Conservation (phyloP, 75 land plant species). For the Ceratopteris richardii region DNA sequence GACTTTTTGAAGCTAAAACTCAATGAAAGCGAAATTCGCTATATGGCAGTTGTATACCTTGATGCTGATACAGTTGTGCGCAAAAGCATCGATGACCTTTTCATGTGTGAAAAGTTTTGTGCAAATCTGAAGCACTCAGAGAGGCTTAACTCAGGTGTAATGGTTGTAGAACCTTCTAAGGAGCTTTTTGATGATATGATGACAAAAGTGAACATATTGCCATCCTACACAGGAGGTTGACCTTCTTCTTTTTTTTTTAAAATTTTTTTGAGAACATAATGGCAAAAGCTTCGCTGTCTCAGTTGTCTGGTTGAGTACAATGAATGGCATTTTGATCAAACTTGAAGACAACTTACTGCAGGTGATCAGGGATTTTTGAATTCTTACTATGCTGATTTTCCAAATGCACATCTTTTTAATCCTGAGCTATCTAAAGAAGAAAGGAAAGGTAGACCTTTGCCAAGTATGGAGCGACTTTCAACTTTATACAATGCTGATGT, state of each 20-base stretch:
- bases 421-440: constrained; percentile 52
- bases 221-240: constrained; percentile 92
- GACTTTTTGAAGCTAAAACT: too few relatives aligned
- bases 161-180: constrained; percentile 97
- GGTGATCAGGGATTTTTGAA: constrained; percentile 98
- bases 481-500: constrained; percentile 99
- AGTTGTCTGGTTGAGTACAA: too few relatives aligned
- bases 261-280: too few relatives aligned
- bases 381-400: constrained; percentile 76
- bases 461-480: constrained; percentile 84
- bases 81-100: constrained; percentile 86
- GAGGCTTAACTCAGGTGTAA: constrained; percentile 92
- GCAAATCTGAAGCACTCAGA: constrained; percentile 99
- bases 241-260: neutral
- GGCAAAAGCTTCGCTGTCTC: too few relatives aligned
- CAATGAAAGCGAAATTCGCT: neutral
- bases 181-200: constrained; percentile 78
- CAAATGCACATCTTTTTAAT: constrained; percentile 85
- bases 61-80: constrained; percentile 96
- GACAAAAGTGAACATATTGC: constrained; percentile 64
- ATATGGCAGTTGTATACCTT: constrained; percentile 81
- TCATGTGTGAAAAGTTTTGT: constrained; percentile 86
- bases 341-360: constrained; percentile 10
- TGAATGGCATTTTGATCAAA: too few relatives aligned
- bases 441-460: constrained; percentile 44